Evolutionary conservation across 208 protist genomes (phyloP).

Genomic region (Crithidia mellificae): DNA sequence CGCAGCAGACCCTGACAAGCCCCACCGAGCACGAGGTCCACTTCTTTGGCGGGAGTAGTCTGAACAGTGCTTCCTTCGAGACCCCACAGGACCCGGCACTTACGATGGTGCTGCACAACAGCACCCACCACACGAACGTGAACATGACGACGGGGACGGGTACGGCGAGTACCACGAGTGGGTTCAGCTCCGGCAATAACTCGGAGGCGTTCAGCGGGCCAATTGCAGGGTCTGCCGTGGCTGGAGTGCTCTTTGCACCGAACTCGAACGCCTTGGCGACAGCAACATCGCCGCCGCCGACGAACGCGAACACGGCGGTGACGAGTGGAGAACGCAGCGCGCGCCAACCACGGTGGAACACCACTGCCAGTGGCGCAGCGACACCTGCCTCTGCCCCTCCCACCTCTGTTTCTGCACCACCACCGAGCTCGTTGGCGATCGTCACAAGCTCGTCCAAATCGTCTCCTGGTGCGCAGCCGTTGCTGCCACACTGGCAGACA

Average conservation of each 20-base stretch:
- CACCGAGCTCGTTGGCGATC: background rate
- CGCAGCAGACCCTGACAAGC: slow-evolving; percentile 4
- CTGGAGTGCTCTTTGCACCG: too few relatives aligned
- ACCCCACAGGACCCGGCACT: slow-evolving; percentile 1
- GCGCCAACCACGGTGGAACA: slow-evolving; percentile 3
- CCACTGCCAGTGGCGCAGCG: background rate
- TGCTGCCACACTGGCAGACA: background rate
- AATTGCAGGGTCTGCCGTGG: too few relatives aligned
- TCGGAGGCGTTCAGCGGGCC: too few relatives aligned
- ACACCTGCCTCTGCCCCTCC: background rate
- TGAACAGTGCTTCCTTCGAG: slow-evolving; percentile 4
- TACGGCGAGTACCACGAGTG: too few relatives aligned
- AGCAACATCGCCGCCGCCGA: too few relatives aligned
- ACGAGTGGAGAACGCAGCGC: background rate
- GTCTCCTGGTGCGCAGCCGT: background rate
- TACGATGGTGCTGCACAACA: background rate
- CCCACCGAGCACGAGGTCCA: slow-evolving; percentile 4
- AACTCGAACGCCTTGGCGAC: too few relatives aligned
- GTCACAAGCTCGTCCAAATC: background rate
- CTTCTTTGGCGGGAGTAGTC: slow-evolving; percentile 10
- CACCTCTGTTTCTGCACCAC: too few relatives aligned
- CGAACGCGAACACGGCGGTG: background rate
- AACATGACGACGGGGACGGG: too few relatives aligned
- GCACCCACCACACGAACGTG: too few relatives aligned
- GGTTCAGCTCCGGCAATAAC: too few relatives aligned